Evolutionary conservation across 208 protist species (phyloP), one percentile per base, ranked within the genome.

Genomic region (Tritrichomonas foetus): DNA sequence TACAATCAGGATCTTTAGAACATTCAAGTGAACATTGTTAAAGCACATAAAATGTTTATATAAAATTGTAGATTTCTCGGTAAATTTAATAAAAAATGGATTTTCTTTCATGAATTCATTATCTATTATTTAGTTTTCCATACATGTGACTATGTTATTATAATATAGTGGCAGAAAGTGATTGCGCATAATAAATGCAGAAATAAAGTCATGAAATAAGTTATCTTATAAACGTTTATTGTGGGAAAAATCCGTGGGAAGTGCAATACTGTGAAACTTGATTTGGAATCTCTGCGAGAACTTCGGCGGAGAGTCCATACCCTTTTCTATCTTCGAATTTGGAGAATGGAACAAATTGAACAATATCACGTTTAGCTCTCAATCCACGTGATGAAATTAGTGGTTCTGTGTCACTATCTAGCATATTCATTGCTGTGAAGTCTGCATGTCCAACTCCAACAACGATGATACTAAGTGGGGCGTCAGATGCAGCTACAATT

Each of bases 381-480:
- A 44, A 8, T 3, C 82, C 82, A 27, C 3, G 9, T 3, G 49
- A 66, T 20, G 47, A 69, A 2, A 44, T 33, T 9, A 97, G 92
- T 1, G 57, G 55, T 16, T 39, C 41, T n/a, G 97, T 97, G 95
- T 98, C 97, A 82, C 95, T 96, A 94, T 98, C 97, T 0, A 98
- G 95, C n/a, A 94, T 92, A n/a, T 97, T 95, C 97, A 98, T 98
- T 53, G 96, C 95, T n/a, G 1, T 66, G 95, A 98, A 98, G 94
- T 97, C 94, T 1, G 97, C 97, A 57, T 74, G 94, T 44, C 97
- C 97, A 66, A 98, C 95, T 69, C 97, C 97, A 64, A 98, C 96
- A 94, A 98, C 98, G 75, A 98, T 94, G 93, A 98, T 97, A 11
- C 96, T 97, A n/a, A 98, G 50, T 61, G 97, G 97, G 36, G 96